Evolutionary conservation across 1,284 basidiomycete species (phyloP).

Genomic region (Tilletia walkeri): DNA sequence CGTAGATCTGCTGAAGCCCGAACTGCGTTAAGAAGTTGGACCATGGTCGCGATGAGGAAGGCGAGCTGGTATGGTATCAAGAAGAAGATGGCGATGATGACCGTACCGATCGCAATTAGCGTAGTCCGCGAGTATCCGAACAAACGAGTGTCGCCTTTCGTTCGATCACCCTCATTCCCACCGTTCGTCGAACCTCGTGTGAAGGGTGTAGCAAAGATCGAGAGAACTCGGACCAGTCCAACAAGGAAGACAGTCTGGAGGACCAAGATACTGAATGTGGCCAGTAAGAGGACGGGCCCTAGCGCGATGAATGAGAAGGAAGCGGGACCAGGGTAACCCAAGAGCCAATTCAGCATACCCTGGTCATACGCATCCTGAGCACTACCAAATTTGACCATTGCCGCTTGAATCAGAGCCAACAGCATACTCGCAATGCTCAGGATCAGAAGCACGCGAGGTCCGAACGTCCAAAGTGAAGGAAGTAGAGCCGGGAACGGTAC

Average conservation of each 20-base stretch:
- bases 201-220: background rate
- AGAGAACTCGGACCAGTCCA: background rate
- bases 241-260: background rate
- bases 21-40: conserved; percentile 63
- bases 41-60: conserved; percentile 74
- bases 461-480: background rate
- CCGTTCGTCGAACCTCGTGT: background rate
- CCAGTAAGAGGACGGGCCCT: background rate
- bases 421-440: background rate
- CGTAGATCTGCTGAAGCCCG: conserved; percentile 23
- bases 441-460: conserved; percentile 2
- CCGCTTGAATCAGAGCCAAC: background rate
- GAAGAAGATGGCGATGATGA: conserved; percentile 69
- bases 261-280: background rate
- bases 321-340: conserved; percentile 6
- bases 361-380: background rate
- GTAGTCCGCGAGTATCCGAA: conserved; percentile 18
- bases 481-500: background rate
- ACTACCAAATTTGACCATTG: background rate
- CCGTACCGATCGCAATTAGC: conserved; percentile 64
- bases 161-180: background rate
- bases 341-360: conserved; percentile 2
- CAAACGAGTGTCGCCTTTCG: background rate
- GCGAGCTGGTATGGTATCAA: conserved; percentile 86
- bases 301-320: background rate